A percentile compares a stretch with the other conserved stretches of the same genome.
Evolutionary conservation across 495 filamentous ascomycete species (phyloP).

Genomic region (Aspergillus incahuasiensis): DNA sequence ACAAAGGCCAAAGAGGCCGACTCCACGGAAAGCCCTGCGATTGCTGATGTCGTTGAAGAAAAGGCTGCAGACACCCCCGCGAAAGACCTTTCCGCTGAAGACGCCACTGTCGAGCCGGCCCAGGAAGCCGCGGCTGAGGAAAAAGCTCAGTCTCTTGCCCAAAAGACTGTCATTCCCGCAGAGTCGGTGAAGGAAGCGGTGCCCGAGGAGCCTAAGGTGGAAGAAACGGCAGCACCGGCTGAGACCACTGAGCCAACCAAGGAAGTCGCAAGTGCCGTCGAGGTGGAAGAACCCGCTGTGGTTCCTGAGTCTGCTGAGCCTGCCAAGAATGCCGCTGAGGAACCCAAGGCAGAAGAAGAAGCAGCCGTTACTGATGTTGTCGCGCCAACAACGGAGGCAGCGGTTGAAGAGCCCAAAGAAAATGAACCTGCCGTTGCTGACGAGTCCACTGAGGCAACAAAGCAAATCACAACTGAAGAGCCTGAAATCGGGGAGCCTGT

Average conservation of each 20-base stretch:
- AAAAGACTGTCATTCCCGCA: conserved; percentile 4
- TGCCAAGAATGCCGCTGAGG: background rate
- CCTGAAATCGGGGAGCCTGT: background rate
- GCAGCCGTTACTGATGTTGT: conserved; percentile 1
- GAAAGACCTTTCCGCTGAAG: background rate
- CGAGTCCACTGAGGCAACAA: background rate
- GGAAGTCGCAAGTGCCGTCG: background rate
- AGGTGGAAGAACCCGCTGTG: background rate
- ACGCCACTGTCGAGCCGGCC: background rate
- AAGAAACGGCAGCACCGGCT: conserved; percentile 1
- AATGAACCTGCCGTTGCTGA: background rate
- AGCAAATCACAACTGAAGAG: background rate
- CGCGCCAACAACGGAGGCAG: background rate
- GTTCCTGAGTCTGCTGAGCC: background rate
- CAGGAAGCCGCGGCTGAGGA: background rate
- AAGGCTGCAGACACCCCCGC: background rate
- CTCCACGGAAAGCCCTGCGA: background rate
- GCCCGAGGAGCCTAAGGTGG: conserved; percentile 7
- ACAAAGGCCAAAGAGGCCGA: background rate
- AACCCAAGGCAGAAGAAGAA: conserved; percentile 7
- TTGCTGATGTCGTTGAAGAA: conserved; percentile 1
- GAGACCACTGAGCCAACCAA: background rate
- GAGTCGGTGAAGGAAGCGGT: conserved; percentile 4
- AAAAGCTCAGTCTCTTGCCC: background rate
- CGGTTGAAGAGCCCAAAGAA: background rate